A percentile compares a stretch with the other conserved stretches of the same genome.
Conservation (phyloP, 129 eudicot genomes). For the Flaveria brownii region DNA sequence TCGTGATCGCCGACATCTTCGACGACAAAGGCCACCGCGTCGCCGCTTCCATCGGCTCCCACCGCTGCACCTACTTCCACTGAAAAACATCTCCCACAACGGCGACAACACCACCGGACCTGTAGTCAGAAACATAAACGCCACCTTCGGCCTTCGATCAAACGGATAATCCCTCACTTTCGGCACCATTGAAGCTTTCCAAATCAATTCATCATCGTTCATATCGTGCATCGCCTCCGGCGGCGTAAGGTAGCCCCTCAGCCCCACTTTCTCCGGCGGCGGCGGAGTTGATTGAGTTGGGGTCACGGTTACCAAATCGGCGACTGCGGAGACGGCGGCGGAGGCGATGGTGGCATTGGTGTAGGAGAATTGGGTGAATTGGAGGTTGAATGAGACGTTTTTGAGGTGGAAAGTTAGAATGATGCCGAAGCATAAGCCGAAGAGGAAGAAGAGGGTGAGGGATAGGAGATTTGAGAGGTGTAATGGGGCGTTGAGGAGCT, state of each 20-base stretch:
- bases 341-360: constrained; percentile 25
- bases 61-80: too few relatives aligned
- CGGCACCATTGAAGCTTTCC: constrained; percentile 70
- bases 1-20: too few relatives aligned
- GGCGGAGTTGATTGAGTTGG: constrained; percentile 5
- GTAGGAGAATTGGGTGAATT: constrained; percentile 39
- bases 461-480: constrained; percentile 49
- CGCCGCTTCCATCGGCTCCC: too few relatives aligned
- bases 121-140: constrained; percentile 64
- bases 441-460: constrained; percentile 46
- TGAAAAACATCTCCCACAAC: constrained; percentile 70
- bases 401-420: constrained; percentile 46
- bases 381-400: constrained; percentile 48
- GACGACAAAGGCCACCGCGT: too few relatives aligned
- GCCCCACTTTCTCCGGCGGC: constrained; percentile 14
- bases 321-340: neutral
- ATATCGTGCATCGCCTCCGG: constrained; percentile 53
- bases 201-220: constrained; percentile 60
- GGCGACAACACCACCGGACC: constrained; percentile 64
- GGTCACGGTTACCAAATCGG: neutral
- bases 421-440: constrained; percentile 61
- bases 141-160: constrained; percentile 48
- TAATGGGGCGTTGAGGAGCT: constrained; percentile 38
- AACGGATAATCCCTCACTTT: constrained; percentile 47
- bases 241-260: constrained; percentile 24